Conservation (phyloP, 2,329 filamentous ascomycete genomes). For the Coniochaeta sp. region DNA sequence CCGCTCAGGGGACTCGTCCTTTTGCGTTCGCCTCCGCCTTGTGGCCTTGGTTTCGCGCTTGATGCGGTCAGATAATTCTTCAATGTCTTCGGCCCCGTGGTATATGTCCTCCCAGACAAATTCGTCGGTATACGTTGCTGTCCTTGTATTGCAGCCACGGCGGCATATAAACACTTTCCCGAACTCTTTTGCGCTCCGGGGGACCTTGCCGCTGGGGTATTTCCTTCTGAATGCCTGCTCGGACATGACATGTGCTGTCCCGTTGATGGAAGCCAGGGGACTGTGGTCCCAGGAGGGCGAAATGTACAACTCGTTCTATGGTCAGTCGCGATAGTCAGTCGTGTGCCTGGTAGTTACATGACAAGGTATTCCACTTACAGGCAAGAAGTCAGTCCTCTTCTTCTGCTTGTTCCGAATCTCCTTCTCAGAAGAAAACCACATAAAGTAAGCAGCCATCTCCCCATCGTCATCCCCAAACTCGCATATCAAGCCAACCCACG, state of each 20-base stretch:
- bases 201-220: conserved; percentile 70
- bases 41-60: conserved; percentile 67
- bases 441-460: conserved; percentile 77
- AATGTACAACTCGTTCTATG: conserved; percentile 83
- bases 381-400: conserved; percentile 72
- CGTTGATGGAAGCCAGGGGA: conserved; percentile 81
- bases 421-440: conserved; percentile 92
- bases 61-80: conserved; percentile 55
- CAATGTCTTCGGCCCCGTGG: conserved; percentile 58
- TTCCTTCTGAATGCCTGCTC: conserved; percentile 55
- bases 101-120: conserved; percentile 89
- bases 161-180: conserved; percentile 88
- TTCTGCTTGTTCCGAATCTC: conserved; percentile 80
- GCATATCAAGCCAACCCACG: conserved; percentile 87
- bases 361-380: conserved; percentile 34
- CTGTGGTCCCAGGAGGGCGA: conserved; percentile 84
- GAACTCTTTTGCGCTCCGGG: conserved; percentile 63
- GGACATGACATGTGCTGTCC: conserved; percentile 77
- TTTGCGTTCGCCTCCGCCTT: conserved; percentile 35
- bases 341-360: background rate
- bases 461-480: conserved; percentile 72
- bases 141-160: conserved; percentile 80
- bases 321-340: conserved; percentile 12
- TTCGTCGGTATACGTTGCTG: conserved; percentile 85
- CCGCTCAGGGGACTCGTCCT: conserved; percentile 19